Evolutionary conservation across 176 grass and related monocot species (phyloP).

Genomic region (Carex parvula): DNA sequence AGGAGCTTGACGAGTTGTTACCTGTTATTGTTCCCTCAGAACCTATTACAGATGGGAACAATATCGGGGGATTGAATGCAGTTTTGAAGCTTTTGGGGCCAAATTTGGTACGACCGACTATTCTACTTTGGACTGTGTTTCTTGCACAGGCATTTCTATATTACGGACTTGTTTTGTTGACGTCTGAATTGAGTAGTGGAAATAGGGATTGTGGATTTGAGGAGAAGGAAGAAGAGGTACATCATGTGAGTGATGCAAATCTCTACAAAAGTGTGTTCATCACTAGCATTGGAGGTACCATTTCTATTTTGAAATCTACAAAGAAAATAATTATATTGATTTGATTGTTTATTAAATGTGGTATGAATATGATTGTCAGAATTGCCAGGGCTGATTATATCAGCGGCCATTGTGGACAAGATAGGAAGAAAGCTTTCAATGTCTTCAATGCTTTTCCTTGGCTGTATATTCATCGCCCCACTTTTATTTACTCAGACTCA

Average conservation of each 20-base stretch:
- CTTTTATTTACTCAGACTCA: slow-evolving; percentile 43
- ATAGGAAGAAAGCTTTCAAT: slow-evolving; percentile 83
- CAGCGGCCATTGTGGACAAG: slow-evolving; percentile 77
- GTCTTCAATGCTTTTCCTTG: slow-evolving; percentile 58
- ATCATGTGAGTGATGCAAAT: slow-evolving; percentile 39
- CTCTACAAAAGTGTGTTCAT: slow-evolving; percentile 82
- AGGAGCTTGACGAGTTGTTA: slow-evolving; percentile 45
- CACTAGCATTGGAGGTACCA: slow-evolving; percentile 75
- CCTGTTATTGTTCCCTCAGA: slow-evolving; percentile 37
- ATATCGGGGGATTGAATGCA: slow-evolving; percentile 46
- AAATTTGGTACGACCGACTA: slow-evolving; percentile 58
- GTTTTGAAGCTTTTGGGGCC: slow-evolving; percentile 74
- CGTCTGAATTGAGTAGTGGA: slow-evolving; percentile 69
- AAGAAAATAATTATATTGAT: background rate
- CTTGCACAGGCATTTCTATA: slow-evolving; percentile 87
- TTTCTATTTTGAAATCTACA: slow-evolving; percentile 8
- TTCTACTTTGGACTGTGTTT: slow-evolving; percentile 86
- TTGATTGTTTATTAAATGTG: too few relatives aligned
- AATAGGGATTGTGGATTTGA: slow-evolving; percentile 52
- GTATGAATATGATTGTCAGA: background rate
- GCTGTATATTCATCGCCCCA: slow-evolving; percentile 71
- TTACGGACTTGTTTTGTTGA: slow-evolving; percentile 81
- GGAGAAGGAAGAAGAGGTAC: slow-evolving; percentile 22
- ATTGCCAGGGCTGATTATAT: slow-evolving; percentile 69
- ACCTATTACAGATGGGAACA: slow-evolving; percentile 41